A percentile compares a stretch with the other conserved stretches of the same genome.
These are phyloP conservation scores for Elasticomyces elasticus DNA, from an alignment of 495 filamentous ascomycete species.

Conservation along the genomic window DNA sequence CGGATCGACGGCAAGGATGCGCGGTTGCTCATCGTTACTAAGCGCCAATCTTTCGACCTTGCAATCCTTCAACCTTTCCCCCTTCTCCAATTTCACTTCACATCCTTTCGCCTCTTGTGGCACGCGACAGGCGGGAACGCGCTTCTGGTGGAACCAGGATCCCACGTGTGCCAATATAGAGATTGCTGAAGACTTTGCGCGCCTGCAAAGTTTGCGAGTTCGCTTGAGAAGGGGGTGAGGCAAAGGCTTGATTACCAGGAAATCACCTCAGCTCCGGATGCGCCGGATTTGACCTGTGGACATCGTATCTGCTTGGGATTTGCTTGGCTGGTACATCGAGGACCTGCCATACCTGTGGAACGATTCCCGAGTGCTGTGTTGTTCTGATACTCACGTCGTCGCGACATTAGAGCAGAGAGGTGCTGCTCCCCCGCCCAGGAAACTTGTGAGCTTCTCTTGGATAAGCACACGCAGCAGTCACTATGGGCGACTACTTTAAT, in stretches of 20 bases:
- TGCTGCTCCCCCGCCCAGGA: neutral
- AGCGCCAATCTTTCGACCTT: no score
- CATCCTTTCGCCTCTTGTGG: no score
- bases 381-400: neutral
- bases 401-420: neutral
- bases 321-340: neutral
- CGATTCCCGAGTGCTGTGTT: neutral
- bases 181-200: no score
- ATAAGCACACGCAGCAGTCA: neutral
- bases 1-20: no score
- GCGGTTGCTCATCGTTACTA: no score
- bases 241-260: neutral
- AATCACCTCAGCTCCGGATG: neutral
- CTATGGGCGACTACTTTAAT: constrained; percentile 3
- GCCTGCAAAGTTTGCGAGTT: no score
- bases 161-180: no score
- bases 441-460: neutral
- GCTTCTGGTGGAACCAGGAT: no score
- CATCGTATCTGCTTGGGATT: neutral
- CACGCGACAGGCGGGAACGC: no score
- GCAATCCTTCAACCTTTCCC: no score
- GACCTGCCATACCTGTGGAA: neutral
- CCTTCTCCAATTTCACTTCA: no score
- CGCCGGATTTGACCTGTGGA: neutral
- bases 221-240: neutral